Base-by-base conservation (phyloP, 495 filamentous ascomycete genomes). In the Penicillium lividum region DNA sequence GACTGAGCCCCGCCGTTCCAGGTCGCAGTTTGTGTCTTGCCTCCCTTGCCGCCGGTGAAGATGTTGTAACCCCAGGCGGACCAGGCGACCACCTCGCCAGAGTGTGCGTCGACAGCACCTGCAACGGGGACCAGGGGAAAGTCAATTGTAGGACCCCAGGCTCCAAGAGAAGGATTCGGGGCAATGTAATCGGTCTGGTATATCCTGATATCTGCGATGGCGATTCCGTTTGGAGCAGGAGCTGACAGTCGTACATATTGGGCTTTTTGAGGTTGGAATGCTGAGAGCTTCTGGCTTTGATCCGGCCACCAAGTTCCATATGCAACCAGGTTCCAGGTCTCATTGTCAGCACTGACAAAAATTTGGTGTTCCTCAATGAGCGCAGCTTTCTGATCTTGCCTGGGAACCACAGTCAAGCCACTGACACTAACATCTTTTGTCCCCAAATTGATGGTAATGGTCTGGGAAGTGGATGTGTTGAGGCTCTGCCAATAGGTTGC, bases 111-210 rank as follows among this genome's bases (percentile, higher is more conserved):
- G 13, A 71, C 61, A 6, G 73, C 70, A 5, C 64, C 70, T 1
- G 75, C 65, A 16, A 74, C 79, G 11, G 81, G 72, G 15, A 83
- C 74, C 3, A 84, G 57, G 18, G 82, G 81, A 28, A 83, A 74
- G 44, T 80, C 73, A 36, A 84, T 53, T 0, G 78, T 80, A 8
- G 74, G 63, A 15, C 71, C 72, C 81, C 81, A 84, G 38, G 66
- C 51, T 10, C 78, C 77, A 2, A 54, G 45, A 6, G 34, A 16
- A 1, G 57, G 31, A 25, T 63, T 27, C 0, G 52, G 44, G 8
- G 47, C 40, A 30, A 54, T 48, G 16, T 18, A 40, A 1, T 40
- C 40, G 28, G 47, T 42, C 30, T 57, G 49, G 36, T 63, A 73
- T 38, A 72, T 11, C 38, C 63, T 57, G 49, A 71, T 54, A 49